phyloP scores from a whole-genome alignment of 2,329 filamentous ascomycete species.

The Alternaria conjuncta region DNA sequence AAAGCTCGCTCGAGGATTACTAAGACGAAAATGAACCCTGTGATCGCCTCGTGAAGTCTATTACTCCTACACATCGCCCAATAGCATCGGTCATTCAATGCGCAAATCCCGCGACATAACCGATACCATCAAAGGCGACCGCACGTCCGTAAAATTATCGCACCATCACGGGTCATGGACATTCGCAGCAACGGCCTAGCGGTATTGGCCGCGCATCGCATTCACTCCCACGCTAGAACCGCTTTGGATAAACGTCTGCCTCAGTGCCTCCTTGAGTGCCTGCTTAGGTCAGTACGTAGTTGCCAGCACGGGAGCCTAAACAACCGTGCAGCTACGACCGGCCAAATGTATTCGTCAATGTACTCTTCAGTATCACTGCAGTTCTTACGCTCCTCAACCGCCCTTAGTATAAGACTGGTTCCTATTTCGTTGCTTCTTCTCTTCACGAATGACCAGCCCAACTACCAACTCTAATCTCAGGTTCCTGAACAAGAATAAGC shows the following conservation, averaged over 20 bases:
- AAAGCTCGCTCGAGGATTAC: constrained; percentile 27
- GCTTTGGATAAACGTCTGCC: not conserved
- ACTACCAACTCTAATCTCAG: not conserved
- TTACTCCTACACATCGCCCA: constrained; percentile 20
- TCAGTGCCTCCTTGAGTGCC: not conserved
- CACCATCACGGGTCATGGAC: not conserved
- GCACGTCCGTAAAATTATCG: not conserved
- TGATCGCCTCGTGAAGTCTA: constrained; percentile 26
- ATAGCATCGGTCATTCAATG: not conserved
- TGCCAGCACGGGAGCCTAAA: not conserved
- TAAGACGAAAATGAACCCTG: constrained; percentile 10
- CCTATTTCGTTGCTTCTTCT: not conserved
- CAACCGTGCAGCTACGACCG: not conserved
- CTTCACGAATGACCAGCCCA: not conserved
- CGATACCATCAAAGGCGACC: not conserved
- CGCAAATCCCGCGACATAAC: not conserved
- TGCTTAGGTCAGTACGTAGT: not conserved
- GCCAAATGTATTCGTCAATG: not conserved
- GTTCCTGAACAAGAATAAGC: not conserved
- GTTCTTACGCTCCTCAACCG: not conserved
- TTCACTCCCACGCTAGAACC: not conserved
- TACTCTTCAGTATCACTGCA: not conserved
- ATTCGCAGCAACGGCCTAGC: not conserved
- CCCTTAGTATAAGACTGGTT: not conserved
- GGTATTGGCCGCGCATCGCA: not conserved